Percentiles rank a stretch among this genome's conserved stretches.
Evolutionary conservation across 305 asterid species (phyloP).

Genomic region (Solanum hybrid): DNA sequence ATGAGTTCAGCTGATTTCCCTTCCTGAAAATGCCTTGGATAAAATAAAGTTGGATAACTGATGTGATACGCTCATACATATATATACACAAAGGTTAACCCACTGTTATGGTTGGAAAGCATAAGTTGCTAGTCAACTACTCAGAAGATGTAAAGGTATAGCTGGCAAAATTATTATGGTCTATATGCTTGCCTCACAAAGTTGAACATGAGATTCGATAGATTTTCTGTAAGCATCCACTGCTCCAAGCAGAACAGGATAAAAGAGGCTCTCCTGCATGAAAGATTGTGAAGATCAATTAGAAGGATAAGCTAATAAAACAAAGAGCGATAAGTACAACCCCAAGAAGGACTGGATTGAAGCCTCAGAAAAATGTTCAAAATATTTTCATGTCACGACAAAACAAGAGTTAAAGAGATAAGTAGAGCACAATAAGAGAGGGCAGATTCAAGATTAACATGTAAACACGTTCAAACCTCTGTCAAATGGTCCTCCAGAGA

Average conservation of each 20-base stretch:
- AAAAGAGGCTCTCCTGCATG: conserved; percentile 73
- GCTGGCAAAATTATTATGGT: not conserved
- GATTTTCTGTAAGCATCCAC: conserved; percentile 57
- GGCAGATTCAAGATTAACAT: not conserved
- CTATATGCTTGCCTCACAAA: conserved; percentile 48
- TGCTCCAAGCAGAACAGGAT: conserved; percentile 58
- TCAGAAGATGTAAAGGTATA: not conserved
- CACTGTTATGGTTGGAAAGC: not conserved
- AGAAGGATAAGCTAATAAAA: not conserved
- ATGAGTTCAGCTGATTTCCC: not conserved
- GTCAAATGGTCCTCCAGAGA: conserved; percentile 55
- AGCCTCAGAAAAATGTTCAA: not conserved
- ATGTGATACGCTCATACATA: not conserved
- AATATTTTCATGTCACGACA: not conserved
- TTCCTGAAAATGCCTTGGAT: not conserved
- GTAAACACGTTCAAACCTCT: conserved; percentile 40
- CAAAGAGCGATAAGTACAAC: not conserved
- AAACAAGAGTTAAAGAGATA: not conserved
- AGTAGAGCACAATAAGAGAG: not conserved
- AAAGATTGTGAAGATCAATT: conserved; percentile 4
- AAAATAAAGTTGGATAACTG: not conserved
- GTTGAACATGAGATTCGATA: conserved; percentile 53
- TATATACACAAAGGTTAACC: not conserved
- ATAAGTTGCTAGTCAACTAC: not conserved
- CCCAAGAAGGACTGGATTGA: not conserved